These are phyloP conservation scores for Poronia punctata DNA, from an alignment of 495 filamentous ascomycete species.

Conservation along the genomic window DNA sequence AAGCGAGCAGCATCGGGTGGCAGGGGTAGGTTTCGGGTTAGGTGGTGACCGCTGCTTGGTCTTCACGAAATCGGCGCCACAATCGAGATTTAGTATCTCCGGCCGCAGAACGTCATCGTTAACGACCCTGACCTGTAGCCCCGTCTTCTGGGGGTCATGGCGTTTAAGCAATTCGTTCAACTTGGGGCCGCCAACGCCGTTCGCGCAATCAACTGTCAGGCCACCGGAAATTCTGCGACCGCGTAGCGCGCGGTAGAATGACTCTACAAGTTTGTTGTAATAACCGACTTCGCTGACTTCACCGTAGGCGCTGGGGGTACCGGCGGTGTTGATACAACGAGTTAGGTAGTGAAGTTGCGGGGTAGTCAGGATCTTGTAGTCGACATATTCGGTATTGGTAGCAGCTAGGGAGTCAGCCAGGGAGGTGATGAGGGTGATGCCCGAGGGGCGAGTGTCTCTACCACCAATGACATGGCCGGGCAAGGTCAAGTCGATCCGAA, in stretches of 20 bases:
- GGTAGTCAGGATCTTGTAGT: constrained; percentile 85
- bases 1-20: constrained; percentile 83
- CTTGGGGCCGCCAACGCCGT: constrained; percentile 93
- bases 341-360: constrained; percentile 96
- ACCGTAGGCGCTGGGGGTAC: constrained; percentile 74
- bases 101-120: constrained; percentile 89
- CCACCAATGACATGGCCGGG: constrained; percentile 80
- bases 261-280: constrained; percentile 79
- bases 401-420: constrained; percentile 72
- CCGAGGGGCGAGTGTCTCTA: constrained; percentile 87
- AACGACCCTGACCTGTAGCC: constrained; percentile 73
- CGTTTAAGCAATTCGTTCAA: constrained; percentile 79
- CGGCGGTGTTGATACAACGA: constrained; percentile 86
- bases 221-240: constrained; percentile 60
- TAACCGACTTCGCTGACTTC: constrained; percentile 85
- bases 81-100: constrained; percentile 82
- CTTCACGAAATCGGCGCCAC: constrained; percentile 95
- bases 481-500: constrained; percentile 64
- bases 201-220: constrained; percentile 89
- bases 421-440: constrained; percentile 69
- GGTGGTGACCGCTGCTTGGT: constrained; percentile 89
- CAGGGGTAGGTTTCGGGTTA: constrained; percentile 61
- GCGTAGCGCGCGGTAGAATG: constrained; percentile 75
- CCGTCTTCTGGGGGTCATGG: constrained; percentile 58
- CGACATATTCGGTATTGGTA: constrained; percentile 61